A percentile compares a stretch with the other conserved stretches of the same genome.
phyloP scores from a whole-genome alignment of 176 grass and related monocot genomes.

The Phoenix roebelenii region DNA sequence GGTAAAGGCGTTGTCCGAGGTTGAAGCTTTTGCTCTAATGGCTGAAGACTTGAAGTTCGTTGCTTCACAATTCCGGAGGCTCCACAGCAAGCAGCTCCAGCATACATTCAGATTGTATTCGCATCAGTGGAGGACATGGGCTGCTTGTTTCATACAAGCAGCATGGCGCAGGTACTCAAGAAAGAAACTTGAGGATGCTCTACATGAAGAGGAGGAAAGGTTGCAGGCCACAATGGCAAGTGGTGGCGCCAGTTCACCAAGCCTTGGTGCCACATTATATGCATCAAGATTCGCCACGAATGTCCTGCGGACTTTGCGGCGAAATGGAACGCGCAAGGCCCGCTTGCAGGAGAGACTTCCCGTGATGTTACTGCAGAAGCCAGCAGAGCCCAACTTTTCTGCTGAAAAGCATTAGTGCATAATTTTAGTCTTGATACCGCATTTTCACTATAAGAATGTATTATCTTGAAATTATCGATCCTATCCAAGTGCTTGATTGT shows the following conservation, averaged over 20 bases:
- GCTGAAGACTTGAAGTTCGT: too few species aligned
- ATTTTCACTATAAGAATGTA: too few species aligned
- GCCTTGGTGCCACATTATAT: constrained; percentile 17
- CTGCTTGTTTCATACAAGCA: too few species aligned
- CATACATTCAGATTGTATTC: too few species aligned
- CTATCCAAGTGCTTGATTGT: too few species aligned
- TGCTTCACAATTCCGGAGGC: too few species aligned
- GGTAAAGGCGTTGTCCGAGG: too few species aligned
- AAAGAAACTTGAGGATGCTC: neutral
- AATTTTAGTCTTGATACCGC: neutral
- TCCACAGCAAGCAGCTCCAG: too few species aligned
- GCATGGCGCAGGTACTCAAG: too few species aligned
- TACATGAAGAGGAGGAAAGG: constrained; percentile 16
- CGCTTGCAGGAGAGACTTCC: constrained; percentile 20
- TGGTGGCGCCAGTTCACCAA: neutral
- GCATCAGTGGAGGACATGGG: too few species aligned
- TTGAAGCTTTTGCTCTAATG: too few species aligned
- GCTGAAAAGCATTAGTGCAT: constrained; percentile 4
- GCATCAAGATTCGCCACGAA: constrained; percentile 19
- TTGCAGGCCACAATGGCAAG: constrained; percentile 11
- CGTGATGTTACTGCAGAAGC: constrained; percentile 21
- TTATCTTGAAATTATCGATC: too few species aligned
- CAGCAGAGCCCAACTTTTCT: constrained; percentile 18
- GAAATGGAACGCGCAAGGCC: constrained; percentile 13
- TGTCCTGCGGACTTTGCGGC: neutral